Conservation (phyloP, 2,329 filamentous ascomycete genomes). For the Alternaria arbusti region DNA sequence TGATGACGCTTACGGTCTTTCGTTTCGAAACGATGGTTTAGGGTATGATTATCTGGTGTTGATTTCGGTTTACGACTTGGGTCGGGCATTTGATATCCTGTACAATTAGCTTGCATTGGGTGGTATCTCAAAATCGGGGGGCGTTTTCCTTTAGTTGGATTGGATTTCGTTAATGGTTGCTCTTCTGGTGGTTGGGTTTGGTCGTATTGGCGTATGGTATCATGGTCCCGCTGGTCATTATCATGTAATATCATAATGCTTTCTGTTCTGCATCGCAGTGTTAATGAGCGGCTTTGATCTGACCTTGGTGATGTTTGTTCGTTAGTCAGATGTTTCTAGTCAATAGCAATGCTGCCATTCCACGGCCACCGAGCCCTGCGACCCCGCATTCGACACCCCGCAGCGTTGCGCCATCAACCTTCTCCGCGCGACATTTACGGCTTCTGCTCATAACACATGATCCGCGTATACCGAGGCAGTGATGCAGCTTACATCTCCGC, state of each 20-base stretch:
- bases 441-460: not conserved
- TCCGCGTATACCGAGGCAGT: constrained; percentile 21
- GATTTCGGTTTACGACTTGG: constrained; percentile 19
- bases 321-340: constrained; percentile 3
- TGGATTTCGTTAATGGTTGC: not conserved
- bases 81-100: constrained; percentile 45
- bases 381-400: constrained; percentile 17
- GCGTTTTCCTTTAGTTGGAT: not conserved
- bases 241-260: not conserved
- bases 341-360: not conserved
- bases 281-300: not conserved
- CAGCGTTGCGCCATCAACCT: constrained; percentile 14
- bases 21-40: constrained; percentile 15
- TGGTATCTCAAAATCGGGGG: not conserved
- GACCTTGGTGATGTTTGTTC: not conserved
- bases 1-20: constrained; percentile 15
- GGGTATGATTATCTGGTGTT: constrained; percentile 26
- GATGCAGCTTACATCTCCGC: constrained; percentile 8
- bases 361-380: constrained; percentile 14
- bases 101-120: constrained; percentile 35
- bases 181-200: not conserved
- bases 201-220: not conserved
- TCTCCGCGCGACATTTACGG: not conserved
- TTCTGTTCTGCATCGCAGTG: not conserved
- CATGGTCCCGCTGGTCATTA: not conserved